A percentile compares a stretch with the other conserved stretches of the same genome.
These are phyloP conservation scores for Kickxella alabastrina DNA, from an alignment of 192 early-diverging fungal genomes.

Conservation along the genomic window DNA sequence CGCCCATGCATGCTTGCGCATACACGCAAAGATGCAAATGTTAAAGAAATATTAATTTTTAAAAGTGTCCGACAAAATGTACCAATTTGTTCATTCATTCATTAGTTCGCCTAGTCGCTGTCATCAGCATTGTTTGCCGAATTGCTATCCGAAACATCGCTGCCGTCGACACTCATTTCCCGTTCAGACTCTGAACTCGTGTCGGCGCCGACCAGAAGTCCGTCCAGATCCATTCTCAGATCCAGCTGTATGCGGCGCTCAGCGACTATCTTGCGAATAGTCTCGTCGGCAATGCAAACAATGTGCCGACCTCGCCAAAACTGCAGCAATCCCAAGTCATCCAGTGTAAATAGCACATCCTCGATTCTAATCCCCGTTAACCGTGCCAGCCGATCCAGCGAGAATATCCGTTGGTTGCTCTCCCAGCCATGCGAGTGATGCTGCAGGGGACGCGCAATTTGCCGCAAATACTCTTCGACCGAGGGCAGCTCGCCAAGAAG, in stretches of 20 bases:
- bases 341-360: conserved; percentile 67
- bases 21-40: too few relatives aligned
- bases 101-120: neutral
- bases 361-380: conserved; percentile 66
- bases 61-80: too few relatives aligned
- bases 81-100: too few relatives aligned
- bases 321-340: conserved; percentile 56
- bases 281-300: conserved; percentile 45
- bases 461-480: conserved; percentile 16
- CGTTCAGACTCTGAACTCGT: neutral
- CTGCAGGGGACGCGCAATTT: neutral
- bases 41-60: too few relatives aligned
- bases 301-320: conserved; percentile 54
- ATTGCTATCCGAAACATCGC: neutral
- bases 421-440: conserved; percentile 9
- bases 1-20: too few relatives aligned
- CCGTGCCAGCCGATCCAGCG: conserved; percentile 47
- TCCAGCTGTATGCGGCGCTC: conserved; percentile 31
- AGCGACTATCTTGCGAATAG: conserved; percentile 19
- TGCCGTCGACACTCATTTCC: neutral
- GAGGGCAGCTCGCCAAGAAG: conserved; percentile 39
- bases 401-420: conserved; percentile 33
- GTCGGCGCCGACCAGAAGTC: conserved; percentile 19
- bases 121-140: conserved; percentile 1
- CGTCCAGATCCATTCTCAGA: conserved; percentile 31